Base-by-base conservation (phyloP, 495 filamentous ascomycete genomes). In the Xylaria telfairii region DNA sequence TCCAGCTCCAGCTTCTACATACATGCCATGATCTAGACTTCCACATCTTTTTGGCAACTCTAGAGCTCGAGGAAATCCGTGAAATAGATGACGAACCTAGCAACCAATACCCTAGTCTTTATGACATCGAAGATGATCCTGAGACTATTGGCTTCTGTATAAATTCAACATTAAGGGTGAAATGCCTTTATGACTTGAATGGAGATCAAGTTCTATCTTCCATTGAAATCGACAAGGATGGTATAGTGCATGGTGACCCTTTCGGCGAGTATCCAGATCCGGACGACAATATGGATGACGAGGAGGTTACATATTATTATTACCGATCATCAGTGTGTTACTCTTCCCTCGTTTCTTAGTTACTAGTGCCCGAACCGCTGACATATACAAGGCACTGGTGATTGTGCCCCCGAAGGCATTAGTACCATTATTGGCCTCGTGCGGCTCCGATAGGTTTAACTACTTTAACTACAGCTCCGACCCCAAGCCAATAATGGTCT, bases 391-490 rank as follows among this genome's bases (percentile, higher is more conserved):
- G 57, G 57, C 34, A 21, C 17, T 60, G 56, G n/a, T 39, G 32
- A 60, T 60, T 60, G 56, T 60, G 56, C 56, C 56, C n/a, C 56
- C 56, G n/a, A 60, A 60, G 15, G 56, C 32, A 39, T 3, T 60
- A 41, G 9, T n/a, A 15, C 34, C 32, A 5, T 60, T 60, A 6
- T 39, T 60, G 5, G 6, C 34, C 13, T 37, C 34, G 34, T 1
- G 28, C 15, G 5, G 53, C 6, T 57, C 26, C 26, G 6, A 9
- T 39, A 13, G 19, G 8, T 13, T 39, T 41, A 6, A 3, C 34
- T 34, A 34, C 9, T 13, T 39, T 41, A 6, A 3, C 34, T 34
- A 34, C 9, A 24, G 57, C 34, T 28, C 57, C 34, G n/a, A 60
- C 19, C 57, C n/a, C 34, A 60, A 39, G 57, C 34, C 19, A 21